These are phyloP conservation scores for Suillus lakei DNA, from an alignment of 768 basidiomycete genomes.

Conservation along the genomic window DNA sequence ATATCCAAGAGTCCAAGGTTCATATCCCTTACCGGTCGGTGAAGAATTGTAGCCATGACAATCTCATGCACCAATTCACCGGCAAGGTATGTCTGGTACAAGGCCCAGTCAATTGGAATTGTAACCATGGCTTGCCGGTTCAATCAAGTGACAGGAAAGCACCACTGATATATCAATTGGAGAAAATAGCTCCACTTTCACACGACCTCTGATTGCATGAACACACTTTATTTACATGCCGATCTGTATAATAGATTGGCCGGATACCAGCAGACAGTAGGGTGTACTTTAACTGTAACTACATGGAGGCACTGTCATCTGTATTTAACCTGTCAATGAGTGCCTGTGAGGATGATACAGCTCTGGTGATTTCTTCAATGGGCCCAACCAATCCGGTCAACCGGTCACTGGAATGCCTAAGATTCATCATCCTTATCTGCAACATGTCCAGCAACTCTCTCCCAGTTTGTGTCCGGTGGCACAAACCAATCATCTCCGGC, in stretches of 20 bases:
- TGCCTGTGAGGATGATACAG: background rate
- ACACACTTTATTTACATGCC: background rate
- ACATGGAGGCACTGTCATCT: background rate
- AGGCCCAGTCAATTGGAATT: background rate
- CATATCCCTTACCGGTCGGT: background rate
- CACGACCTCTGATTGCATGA: background rate
- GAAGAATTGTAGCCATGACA: background rate
- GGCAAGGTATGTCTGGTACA: background rate
- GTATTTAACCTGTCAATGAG: background rate
- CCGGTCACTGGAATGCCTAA: background rate
- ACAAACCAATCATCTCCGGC: background rate
- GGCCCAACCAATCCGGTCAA: background rate
- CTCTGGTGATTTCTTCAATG: background rate
- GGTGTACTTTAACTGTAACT: background rate
- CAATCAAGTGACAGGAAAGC: background rate
- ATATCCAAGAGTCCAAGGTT: background rate
- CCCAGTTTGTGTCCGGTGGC: background rate
- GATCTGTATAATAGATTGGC: background rate
- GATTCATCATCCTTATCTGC: background rate
- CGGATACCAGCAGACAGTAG: background rate
- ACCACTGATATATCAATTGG: background rate
- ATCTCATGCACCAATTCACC: background rate
- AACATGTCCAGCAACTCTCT: background rate
- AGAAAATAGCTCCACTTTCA: background rate
- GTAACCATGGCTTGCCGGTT: background rate